These are phyloP conservation scores for Tilletiopsis washingtonensis DNA, from an alignment of 1,284 basidiomycete genomes.

Conservation along the genomic window DNA sequence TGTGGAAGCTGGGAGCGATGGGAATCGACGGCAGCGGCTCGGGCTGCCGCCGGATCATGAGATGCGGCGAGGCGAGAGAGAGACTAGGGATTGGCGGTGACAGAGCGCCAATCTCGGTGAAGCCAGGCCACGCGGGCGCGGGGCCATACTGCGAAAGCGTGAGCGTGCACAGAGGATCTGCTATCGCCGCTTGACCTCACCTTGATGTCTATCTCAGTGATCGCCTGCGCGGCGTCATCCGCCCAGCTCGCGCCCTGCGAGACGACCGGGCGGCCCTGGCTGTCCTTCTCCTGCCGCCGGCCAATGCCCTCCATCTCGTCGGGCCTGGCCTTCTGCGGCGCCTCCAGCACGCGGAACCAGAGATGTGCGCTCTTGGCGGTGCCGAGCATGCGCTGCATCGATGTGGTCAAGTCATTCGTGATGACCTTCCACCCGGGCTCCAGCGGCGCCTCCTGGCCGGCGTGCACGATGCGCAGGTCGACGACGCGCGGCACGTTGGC, in stretches of 20 bases:
- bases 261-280: no score
- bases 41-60: constrained; percentile 25
- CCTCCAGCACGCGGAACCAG: constrained; percentile 20
- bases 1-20: constrained; percentile 15
- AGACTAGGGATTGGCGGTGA: constrained; percentile 3
- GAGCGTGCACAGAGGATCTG: background rate
- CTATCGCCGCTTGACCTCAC: background rate
- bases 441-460: constrained; percentile 10
- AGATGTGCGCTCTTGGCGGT: constrained; percentile 19
- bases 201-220: constrained; percentile 37
- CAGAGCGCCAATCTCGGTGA: constrained; percentile 17
- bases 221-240: constrained; percentile 5
- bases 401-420: constrained; percentile 19
- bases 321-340: constrained; percentile 4
- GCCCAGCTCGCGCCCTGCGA: background rate
- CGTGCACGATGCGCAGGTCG: constrained; percentile 22
- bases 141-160: constrained; percentile 23
- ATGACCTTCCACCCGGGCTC: constrained; percentile 27
- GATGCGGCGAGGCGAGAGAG: constrained; percentile 8
- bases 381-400: constrained; percentile 11
- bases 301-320: background rate
- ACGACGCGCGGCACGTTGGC: constrained; percentile 24
- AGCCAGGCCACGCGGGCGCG: constrained; percentile 31
- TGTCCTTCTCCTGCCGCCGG: background rate
- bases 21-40: constrained; percentile 8